phyloP scores from a whole-genome alignment of 257 asterid genomes.

The Scutellaria galericulata region DNA sequence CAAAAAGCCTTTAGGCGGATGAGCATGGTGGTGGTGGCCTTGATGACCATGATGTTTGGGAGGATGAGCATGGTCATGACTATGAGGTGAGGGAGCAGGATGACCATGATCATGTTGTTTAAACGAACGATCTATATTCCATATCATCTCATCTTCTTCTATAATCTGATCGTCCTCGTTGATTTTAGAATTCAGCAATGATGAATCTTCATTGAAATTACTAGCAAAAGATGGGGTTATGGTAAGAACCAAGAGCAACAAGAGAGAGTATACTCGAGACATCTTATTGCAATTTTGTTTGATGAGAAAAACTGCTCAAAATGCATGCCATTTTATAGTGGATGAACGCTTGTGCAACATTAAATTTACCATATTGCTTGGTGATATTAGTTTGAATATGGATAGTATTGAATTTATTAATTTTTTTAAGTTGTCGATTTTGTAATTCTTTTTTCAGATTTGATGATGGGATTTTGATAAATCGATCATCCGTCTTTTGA shows the following conservation, averaged over 20 bases:
- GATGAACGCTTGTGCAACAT: too few relatives aligned
- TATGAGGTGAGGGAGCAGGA: not conserved
- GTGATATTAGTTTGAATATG: not conserved
- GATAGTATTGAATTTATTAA: not conserved
- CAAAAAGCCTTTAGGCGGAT: not conserved
- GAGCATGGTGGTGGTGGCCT: conserved; percentile 5
- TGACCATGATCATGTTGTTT: not conserved
- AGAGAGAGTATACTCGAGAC: conserved; percentile 15
- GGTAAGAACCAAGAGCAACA: not conserved
- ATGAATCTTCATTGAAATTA: conserved; percentile 10
- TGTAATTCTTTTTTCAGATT: not conserved
- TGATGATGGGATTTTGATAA: too few relatives aligned
- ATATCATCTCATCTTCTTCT: not conserved
- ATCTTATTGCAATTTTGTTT: conserved; percentile 5
- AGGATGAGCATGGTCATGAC: not conserved
- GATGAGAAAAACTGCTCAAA: not conserved
- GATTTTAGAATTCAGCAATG: not conserved
- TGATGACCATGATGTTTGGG: not conserved
- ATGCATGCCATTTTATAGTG: conserved; percentile 4
- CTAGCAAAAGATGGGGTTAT: conserved; percentile 9
- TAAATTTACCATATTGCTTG: not conserved
- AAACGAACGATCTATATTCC: too few relatives aligned
- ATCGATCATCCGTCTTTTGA: too few relatives aligned
- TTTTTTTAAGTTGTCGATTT: not conserved
- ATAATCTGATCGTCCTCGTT: conserved; percentile 2